Evolutionary conservation across 352 stramenopile genomes (phyloP), one percentile per base, ranked within the genome.

Genomic region (Pythium phragmiticola): DNA sequence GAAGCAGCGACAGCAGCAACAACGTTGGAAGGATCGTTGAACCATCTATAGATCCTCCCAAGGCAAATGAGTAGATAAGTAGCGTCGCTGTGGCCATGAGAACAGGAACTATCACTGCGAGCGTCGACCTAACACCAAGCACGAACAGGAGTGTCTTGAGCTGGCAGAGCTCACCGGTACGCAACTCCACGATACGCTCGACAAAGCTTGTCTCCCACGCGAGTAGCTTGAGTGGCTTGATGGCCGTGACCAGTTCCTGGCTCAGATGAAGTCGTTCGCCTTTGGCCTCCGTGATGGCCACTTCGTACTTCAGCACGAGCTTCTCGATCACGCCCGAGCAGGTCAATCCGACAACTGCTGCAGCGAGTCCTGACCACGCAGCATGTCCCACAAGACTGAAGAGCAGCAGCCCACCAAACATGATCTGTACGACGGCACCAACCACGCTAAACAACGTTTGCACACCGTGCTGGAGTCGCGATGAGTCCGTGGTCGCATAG

Each of bases 201-300:
- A 76, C 53, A 57, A 95, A 91, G 42, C 50, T 71, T 41, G 76
- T 70, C 69, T 99, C 96, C 96, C 96, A 99, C 7, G 93, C 92
- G 59, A 98, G 92, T 0, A 98, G 73, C 75, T 99, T 99, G 72
- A 99, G 92, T 26, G 98, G 79, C 70, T 98, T 97, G 70, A 98
- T 98, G 26, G 89, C 86, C 26, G 85, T 61, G 36, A 98, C 63
- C 6, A 98, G 80, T 77, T 98, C 94, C 60, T 91, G 93, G 49
- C 90, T 98, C 13, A 98, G 65, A 69, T 98, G 96, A 48, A 98
- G 84, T 14, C 96, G 87, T 39, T 89, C 71, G 68, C 99, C 95
- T 50, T 95, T 98, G 23, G 96, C 78, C 42, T 80, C 76, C 76
- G 97, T 95, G 7, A 99, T 67, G 17, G 62, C 66, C 57, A 86